Evolutionary conservation across 1,284 basidiomycete genomes (phyloP), one percentile per base, ranked within the genome.

Genomic region (Coriolopsis trogii): DNA sequence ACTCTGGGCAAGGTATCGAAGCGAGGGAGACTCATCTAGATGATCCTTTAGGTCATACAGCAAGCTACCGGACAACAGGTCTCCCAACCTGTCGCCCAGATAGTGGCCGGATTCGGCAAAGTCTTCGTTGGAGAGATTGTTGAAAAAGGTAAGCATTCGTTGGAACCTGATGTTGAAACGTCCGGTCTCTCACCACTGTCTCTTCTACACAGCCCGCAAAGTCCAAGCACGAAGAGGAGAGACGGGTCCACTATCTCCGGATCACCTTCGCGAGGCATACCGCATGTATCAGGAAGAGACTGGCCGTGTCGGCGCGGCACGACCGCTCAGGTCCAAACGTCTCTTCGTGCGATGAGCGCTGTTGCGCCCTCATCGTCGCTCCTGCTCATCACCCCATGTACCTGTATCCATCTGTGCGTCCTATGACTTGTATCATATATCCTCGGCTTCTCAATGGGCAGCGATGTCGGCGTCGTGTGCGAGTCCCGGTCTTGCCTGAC

Each of bases 81-180:
- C 4, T 92, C 90, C 3, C 85, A 89, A 58, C 89, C 91, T 13
- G 89, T 95, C 1, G 87, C 92, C 1, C 91, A 94, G 63, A 85
- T 95, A 29, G 87, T 95, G 0, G 89, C 92, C 6, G 93, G 93
- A 63, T 91, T 95, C 50, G 81, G 82, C 16, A 96, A 96, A 66
- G 91, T 95, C 2, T 96, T 96, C 62, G 91, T 96, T 8, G 93
- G 93, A 2, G 93, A 95, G 68, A 91, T 95, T 5, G 82, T 95
- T 18, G 93, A 95, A 68, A 88, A 89, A 73, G 91, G 91, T 90
- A 48, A 44, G 73, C 63, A 3, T 20, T 34, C 37, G 9, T 13
- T 43, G 23, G 21, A 21, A 16, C 38, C 37, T 39, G n/a, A 29
- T 18, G 0, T 6, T 31, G 6, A 33, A 16, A 23, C 9, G n/a